phyloP scores from a whole-genome alignment of 2,329 filamentous ascomycete species.

The Pseudogymnoascus sp. region DNA sequence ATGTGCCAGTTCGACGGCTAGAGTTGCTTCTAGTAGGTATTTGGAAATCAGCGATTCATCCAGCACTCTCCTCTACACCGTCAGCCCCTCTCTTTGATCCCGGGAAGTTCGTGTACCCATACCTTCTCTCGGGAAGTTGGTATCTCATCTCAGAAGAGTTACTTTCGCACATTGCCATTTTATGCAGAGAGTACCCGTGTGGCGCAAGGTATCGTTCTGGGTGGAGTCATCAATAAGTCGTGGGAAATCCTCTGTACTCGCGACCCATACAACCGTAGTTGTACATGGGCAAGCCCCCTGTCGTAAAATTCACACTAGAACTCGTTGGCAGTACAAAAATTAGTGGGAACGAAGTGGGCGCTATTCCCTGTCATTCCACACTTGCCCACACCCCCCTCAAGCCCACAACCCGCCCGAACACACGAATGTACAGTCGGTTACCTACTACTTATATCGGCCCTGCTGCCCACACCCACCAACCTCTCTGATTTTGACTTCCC shows the following conservation, averaged over 20 bases:
- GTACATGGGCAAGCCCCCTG: background rate
- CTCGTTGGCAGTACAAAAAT: background rate
- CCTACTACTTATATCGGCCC: constrained; percentile 3
- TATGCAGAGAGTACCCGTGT: background rate
- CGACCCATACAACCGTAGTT: background rate
- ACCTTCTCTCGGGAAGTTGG: background rate
- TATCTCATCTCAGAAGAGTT: background rate
- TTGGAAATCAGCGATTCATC: constrained; percentile 3
- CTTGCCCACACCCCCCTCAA: background rate
- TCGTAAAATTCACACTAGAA: background rate
- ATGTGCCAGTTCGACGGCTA: background rate
- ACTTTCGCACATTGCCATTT: background rate
- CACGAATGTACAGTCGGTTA: background rate
- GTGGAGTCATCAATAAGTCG: constrained; percentile 4
- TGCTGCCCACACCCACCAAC: constrained; percentile 5
- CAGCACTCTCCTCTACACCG: background rate
- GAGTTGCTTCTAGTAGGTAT: background rate
- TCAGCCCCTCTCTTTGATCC: constrained; percentile 5
- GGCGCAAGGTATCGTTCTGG: background rate
- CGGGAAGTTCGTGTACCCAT: background rate
- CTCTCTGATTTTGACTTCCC: background rate
- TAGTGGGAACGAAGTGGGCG: background rate
- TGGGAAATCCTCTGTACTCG: background rate
- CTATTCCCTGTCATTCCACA: constrained; percentile 2
- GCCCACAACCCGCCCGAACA: constrained; percentile 1